Percentiles rank a stretch among this genome's conserved stretches.
Conservation (phyloP, 1,139 yeast genomes). For the Candida sojae region DNA sequence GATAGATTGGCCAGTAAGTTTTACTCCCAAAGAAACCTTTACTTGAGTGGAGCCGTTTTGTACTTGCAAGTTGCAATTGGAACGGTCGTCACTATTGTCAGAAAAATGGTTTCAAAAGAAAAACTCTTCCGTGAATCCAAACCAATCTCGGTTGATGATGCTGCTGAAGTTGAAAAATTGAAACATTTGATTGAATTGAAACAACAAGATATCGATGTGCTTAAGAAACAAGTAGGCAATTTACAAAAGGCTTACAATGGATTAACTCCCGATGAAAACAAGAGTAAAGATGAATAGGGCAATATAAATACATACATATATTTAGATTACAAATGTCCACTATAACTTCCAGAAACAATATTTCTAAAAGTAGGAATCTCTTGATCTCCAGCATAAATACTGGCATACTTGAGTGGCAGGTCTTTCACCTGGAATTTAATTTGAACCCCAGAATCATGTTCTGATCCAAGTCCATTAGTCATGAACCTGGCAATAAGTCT, state of each 20-base stretch:
- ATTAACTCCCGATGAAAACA: slow-evolving; percentile 23
- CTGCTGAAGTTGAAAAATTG: slow-evolving; percentile 36
- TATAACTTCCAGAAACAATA: slow-evolving; percentile 39
- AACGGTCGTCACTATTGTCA: slow-evolving; percentile 57
- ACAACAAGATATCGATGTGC: slow-evolving; percentile 48
- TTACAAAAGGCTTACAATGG: slow-evolving; percentile 55
- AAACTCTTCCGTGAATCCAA: slow-evolving; percentile 34
- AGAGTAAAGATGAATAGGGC: slow-evolving; percentile 9
- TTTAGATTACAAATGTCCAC: slow-evolving; percentile 23
- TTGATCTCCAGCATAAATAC: slow-evolving; percentile 20
- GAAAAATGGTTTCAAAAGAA: slow-evolving; percentile 61
- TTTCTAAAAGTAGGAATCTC: slow-evolving; percentile 34
- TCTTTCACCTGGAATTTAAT: slow-evolving; percentile 53
- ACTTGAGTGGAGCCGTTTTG: slow-evolving; percentile 69
- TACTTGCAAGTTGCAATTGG: slow-evolving; percentile 60
- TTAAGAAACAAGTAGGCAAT: slow-evolving; percentile 56
- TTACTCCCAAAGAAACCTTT: slow-evolving; percentile 70
- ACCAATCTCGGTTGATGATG: slow-evolving; percentile 22
- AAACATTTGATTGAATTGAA: slow-evolving; percentile 45
- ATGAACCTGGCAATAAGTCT: slow-evolving; percentile 71
- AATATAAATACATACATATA: background rate
- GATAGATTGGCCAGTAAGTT: slow-evolving; percentile 57
- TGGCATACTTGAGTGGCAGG: slow-evolving; percentile 26
- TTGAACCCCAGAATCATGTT: slow-evolving; percentile 71
- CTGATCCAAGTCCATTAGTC: slow-evolving; percentile 62